Base-by-base conservation (phyloP, 208 protist genomes). In the Tritrichomonas foetus region DNA sequence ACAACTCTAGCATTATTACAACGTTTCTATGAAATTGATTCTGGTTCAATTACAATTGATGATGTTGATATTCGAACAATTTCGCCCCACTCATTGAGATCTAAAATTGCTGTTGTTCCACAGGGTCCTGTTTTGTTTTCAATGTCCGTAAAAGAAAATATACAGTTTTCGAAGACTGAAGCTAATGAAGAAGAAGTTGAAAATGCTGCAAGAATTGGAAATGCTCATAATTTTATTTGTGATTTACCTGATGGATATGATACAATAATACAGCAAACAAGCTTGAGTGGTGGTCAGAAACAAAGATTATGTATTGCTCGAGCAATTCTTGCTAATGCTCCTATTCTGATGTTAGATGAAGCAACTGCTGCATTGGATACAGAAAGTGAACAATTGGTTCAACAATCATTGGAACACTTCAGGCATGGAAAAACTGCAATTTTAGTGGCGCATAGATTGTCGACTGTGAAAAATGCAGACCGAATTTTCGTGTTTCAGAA, bases 401-500 rank as follows among this genome's bases (percentile, higher is more conserved):
- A 97, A 94, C 92, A 96, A 64, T 96, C 96, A 20, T 92, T 97
- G 0, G 95, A 97, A 78, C 74, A 93, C 69, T 93, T 98, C 49
- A 97, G 97, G 94, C 22, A 97, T n/a, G 66, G 94, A 39, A 94
- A 97, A 30, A 98, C 98, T 13, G 94, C 96, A 2, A 94, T 98
- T 47, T 94, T 98, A 8, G 96, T 99, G 55, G 97, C 98, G 27
- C 98, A 99, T 95, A 96, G 98, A 66, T 95, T 99, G 53, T 97
- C 97, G 2, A 98, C 97, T 20, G 94, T 96, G 47, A 78, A 41
- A 39, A 84, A 96, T 89, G 94, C 95, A 50, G 95, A 96, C 75
- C 95, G 94, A 55, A 96, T 96, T 80, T 50, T 93, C 39, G 95
- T 96, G 9, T 74, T 96, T 36, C 27, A 95, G 0, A 74, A 94